These are phyloP conservation scores for Euphorbia celastroides DNA, from an alignment of 441 rosid genomes.

Conservation along the genomic window DNA sequence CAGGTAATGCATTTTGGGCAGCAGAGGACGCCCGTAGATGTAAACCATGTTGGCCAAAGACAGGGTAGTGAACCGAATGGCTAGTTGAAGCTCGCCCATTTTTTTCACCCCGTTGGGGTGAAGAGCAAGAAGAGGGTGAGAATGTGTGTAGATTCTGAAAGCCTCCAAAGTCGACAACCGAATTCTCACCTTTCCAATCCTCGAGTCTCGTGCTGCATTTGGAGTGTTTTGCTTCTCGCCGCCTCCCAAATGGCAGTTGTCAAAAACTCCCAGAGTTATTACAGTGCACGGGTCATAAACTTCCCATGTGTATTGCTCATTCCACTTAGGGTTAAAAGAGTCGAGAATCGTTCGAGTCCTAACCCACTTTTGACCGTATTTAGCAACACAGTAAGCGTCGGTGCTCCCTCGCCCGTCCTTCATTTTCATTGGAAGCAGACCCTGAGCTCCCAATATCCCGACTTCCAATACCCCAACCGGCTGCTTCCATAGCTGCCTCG, in stretches of 20 bases:
- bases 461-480: slow-evolving; percentile 75
- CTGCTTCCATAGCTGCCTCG: slow-evolving; percentile 77
- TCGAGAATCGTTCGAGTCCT: slow-evolving; percentile 79
- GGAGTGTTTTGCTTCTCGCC: slow-evolving; percentile 39
- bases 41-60: slow-evolving; percentile 69
- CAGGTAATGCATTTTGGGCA: slow-evolving; percentile 87
- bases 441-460: slow-evolving; percentile 76
- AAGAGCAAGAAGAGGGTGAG: slow-evolving; percentile 72
- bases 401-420: slow-evolving; percentile 74
- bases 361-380: slow-evolving; percentile 96
- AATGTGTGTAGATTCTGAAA: slow-evolving; percentile 73
- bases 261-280: slow-evolving; percentile 76
- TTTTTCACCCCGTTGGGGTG: slow-evolving; percentile 75
- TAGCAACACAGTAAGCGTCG: slow-evolving; percentile 93
- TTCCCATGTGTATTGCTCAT: slow-evolving; percentile 96
- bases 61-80: slow-evolving; percentile 66
- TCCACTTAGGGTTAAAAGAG: slow-evolving; percentile 72
- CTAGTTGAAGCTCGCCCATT: slow-evolving; percentile 82
- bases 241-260: slow-evolving; percentile 58
- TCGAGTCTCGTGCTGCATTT: slow-evolving; percentile 34
- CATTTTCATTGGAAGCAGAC: slow-evolving; percentile 68
- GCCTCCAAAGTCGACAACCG: slow-evolving; percentile 85
- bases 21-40: slow-evolving; percentile 69
- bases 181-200: slow-evolving; percentile 82
- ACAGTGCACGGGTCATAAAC: slow-evolving; percentile 90